Evolutionary conservation across 2,329 filamentous ascomycete species (phyloP).

Genomic region (Xylariaceae sp.): DNA sequence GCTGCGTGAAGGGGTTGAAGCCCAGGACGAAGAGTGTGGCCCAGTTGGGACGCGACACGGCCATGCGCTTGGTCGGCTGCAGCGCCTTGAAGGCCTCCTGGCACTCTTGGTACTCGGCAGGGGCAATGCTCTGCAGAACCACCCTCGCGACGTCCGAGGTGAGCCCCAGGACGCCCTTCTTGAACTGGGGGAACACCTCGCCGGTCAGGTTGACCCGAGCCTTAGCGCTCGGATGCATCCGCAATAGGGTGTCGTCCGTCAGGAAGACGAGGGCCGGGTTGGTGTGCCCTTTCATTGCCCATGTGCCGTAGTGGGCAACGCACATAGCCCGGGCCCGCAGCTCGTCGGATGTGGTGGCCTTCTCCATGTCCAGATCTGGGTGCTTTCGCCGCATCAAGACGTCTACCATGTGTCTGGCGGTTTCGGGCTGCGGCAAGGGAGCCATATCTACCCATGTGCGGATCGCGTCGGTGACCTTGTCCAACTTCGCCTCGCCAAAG

Average conservation of each 20-base stretch:
- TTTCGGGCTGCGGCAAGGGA: conserved; percentile 1
- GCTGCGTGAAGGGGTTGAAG: conserved; percentile 3
- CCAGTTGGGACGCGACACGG: conserved; percentile 1
- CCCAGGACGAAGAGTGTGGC: conserved; percentile 4
- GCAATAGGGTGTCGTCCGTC: neutral
- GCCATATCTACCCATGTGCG: neutral
- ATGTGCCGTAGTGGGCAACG: conserved; percentile 3
- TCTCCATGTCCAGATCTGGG: conserved; percentile 3
- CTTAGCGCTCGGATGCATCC: neutral
- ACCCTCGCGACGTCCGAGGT: conserved; percentile 1
- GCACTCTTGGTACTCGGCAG: conserved; percentile 1
- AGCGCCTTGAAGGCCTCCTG: neutral
- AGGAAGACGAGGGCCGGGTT: neutral
- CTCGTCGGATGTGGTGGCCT: neutral
- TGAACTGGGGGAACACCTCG: conserved; percentile 1
- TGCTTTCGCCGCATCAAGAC: neutral
- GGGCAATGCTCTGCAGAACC: neutral
- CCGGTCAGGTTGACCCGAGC: neutral
- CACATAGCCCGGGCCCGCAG: conserved; percentile 1
- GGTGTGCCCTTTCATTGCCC: conserved; percentile 3
- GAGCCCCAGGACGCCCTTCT: conserved; percentile 1
- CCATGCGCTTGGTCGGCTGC: neutral
- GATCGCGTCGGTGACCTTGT: neutral
- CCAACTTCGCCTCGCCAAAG: neutral
- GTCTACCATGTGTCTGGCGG: neutral